Conservation (phyloP, 768 basidiomycete species). For the Dacryopinax spathularia region DNA sequence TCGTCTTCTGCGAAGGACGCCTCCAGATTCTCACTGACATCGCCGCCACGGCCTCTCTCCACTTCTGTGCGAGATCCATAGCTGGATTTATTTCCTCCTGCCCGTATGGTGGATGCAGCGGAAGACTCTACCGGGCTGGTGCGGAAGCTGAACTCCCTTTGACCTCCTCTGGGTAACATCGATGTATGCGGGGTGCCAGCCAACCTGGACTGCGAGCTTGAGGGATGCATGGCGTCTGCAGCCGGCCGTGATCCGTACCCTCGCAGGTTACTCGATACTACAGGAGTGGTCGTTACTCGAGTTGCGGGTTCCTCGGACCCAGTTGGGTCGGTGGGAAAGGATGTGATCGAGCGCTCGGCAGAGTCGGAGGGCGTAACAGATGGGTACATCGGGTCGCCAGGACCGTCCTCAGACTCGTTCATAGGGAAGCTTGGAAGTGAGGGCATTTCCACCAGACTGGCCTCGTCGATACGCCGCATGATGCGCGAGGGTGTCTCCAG, state of each 20-base stretch:
- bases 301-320: not conserved
- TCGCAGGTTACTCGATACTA: not conserved
- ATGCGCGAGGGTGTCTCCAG: not conserved
- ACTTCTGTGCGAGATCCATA: not conserved
- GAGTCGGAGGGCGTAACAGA: not conserved
- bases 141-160: not conserved
- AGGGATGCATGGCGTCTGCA: not conserved
- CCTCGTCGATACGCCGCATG: not conserved
- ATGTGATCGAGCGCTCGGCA: not conserved
- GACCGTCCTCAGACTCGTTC: not conserved
- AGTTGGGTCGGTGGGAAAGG: not conserved
- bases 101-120: not conserved
- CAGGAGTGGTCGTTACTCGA: not conserved
- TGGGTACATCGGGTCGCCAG: not conserved
- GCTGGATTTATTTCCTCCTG: not conserved
- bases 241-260: not conserved
- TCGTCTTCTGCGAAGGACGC: not conserved
- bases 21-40: not conserved
- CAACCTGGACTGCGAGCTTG: not conserved
- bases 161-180: not conserved
- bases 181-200: not conserved
- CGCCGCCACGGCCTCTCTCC: not conserved
- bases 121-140: not conserved
- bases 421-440: slow-evolving; percentile 1
- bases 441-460: not conserved